Evolutionary conservation across 1,284 basidiomycete genomes (phyloP), one percentile per base, ranked within the genome.

Genomic region (Cutaneotrichosporon spelunceum): DNA sequence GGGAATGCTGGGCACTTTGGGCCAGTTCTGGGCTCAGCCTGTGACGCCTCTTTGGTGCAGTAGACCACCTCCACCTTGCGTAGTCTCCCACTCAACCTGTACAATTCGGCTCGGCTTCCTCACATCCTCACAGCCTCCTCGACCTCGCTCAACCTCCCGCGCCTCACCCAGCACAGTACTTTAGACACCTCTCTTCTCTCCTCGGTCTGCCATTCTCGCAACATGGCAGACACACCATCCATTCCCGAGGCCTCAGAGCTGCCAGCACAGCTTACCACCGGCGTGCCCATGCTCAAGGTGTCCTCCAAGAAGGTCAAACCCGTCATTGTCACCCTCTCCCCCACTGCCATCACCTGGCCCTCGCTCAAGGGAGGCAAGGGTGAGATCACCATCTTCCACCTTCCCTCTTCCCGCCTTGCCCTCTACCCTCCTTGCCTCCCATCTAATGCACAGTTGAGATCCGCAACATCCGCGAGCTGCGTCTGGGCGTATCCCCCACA

Each of bases 391-490:
- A n/a, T 33, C 30, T 6, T 10, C 10, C 30, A 33, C 30, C 30
- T 33, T 33, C 8, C 30, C 2, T 33, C 30, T 33, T 33, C 30
- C 1, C n/a, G n/a, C n/a, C n/a, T n/a, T n/a, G n/a, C n/a, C 23
- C 26, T 21, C 29, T 13, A 10, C 16, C 26, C 50, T 29, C 24
- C 9, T 29, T 24, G 11, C 14, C 42, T 26, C 13, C 14, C 4
- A 14, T 5, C 59, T 61, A 29, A 56, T 55, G 3, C 26, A 4
- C 72, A 91, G 93, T 96, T 59, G 88, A 90, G 4, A 88, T 97
- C 68, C 91, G 92, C 75, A 86, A 86, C 67, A 93, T 99, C 75
- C 89, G 93, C 65, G 94, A 98, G 73, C 85, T 99, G 10, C 88
- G 95, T 14, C 85, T 88, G 8, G 90, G 72, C n/a, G 88, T 50